Evolutionary conservation across 2,329 filamentous ascomycete species (phyloP).

Genomic region (Neofusicoccum kwambonambiense): DNA sequence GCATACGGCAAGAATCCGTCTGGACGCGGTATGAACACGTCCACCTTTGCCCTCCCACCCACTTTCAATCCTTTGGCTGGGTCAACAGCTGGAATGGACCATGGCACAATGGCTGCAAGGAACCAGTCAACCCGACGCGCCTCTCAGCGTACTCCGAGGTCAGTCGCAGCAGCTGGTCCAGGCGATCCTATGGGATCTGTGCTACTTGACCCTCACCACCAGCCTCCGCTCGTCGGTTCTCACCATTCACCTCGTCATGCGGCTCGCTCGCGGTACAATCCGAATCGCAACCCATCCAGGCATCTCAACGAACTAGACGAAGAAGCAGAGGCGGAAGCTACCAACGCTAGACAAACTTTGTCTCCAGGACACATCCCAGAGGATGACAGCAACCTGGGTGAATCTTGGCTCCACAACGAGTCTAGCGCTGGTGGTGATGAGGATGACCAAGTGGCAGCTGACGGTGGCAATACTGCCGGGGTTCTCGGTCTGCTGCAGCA

Average conservation of each 20-base stretch:
- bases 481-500: conserved; percentile 66
- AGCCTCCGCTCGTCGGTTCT: conserved; percentile 55
- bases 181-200: conserved; percentile 69
- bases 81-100: conserved; percentile 2
- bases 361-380: conserved; percentile 47
- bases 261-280: conserved; percentile 49
- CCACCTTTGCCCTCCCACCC: conserved; percentile 10
- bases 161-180: conserved; percentile 22
- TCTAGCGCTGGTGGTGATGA: conserved; percentile 44
- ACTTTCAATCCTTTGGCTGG: conserved; percentile 7
- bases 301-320: conserved; percentile 23
- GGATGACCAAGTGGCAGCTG: conserved; percentile 41
- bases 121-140: neutral
- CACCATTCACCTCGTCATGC: conserved; percentile 47
- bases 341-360: conserved; percentile 5
- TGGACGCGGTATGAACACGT: neutral
- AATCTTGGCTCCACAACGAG: conserved; percentile 52
- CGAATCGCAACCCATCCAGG: conserved; percentile 25
- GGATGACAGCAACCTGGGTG: conserved; percentile 60
- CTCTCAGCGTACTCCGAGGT: conserved; percentile 21
- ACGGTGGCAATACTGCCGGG: conserved; percentile 49
- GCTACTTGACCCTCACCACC: conserved; percentile 72
- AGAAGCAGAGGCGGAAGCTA: conserved; percentile 3
- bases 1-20: conserved; percentile 59
- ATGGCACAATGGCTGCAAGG: neutral